Base-by-base conservation (phyloP, 805 yeast species). In the Hanseniaspora singularis region DNA sequence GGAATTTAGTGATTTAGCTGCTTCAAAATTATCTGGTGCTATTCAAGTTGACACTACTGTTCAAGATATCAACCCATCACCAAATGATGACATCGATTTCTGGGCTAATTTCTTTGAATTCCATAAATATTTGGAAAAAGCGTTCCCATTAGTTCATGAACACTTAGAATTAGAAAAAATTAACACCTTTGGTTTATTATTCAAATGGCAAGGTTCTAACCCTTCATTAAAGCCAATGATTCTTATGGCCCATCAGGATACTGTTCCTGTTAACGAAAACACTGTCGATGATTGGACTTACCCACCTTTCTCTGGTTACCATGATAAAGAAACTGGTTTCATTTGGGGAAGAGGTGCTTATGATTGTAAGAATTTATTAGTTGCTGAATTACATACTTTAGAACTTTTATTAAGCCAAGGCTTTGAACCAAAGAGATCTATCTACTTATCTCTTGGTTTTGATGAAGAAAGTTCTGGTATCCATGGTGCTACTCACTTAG, bases 241-340 rank as follows among this genome's bases (percentile, higher is more conserved):
- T 61, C 64, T 83, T 37, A 73, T 81, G 60, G 89, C 92, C 4
- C 95, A 85, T 59, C 85, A 79, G 58, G 95, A 85, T 57, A 85
- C 80, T 1, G 95, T 85, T 14, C 94, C 95, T 0, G 80, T 82
- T 5, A 81, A 76, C 55, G 57, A 60, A n/a, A 73, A 69, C 20
- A 74, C 87, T 0, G 61, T 67, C 36, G 65, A 62, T 23, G 64
- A 73, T 47, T 85, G 95, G 95, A 66, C 64, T 0, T 67, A 73
- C 56, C 78, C 77, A 10, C 94, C 94, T 2, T 81, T 76, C 49
- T 59, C 68, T 15, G 86, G 81, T 14, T 65, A 71, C 54, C 82
- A 66, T 56, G 94, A 85, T 54, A 87, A 85, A 14, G 54, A 58
- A 37, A 56, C 55, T 5, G 67, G 67, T 30, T 60, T 57, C 39